Base-by-base conservation (phyloP, 2,329 filamentous ascomycete species). In the Gaeumannomyces tritici region DNA sequence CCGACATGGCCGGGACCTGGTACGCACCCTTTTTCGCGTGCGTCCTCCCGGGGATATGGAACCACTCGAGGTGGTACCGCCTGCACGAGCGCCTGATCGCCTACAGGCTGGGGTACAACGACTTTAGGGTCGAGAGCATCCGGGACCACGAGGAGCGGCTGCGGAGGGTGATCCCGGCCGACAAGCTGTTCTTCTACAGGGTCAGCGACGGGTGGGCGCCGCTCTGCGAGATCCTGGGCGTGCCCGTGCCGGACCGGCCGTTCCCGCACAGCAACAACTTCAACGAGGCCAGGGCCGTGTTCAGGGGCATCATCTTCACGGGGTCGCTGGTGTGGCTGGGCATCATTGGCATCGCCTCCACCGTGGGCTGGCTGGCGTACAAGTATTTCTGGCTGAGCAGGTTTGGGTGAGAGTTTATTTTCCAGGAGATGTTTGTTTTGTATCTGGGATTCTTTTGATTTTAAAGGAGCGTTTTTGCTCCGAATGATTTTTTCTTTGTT, bases 161-260 rank as follows among this genome's bases (percentile, higher is more conserved):
- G 59, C 66, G 71, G 28, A 65, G 68, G 28, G 69, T 71, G 13
- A 72, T 75, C 6, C 73, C 73, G 3, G 64, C 67, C 5, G 72
- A 71, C 61, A 72, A 71, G 65, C 65, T 75, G 3, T 71, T 71
- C 65, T 74, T 70, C 65, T 74, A 74, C 63, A 66, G 73, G 35
- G 71, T 74, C 35, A 71, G 69, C 64, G 68, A 74, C 28, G 72
- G 72, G 12, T 74, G 72, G 72, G 72, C 69, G 59, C 72, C 72
- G 7, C 65, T 74, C 33, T 74, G 72, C 66, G 69, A 69, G 62
- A 73, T 73, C 60, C 68, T 74, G 51, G 65, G 70, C 63, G 67
- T 73, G n/a, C 71, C 72, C 8, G 63, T 73, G 33, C 71, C 73
- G 3, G 69, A 74, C 60, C 61, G 65, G 24, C 72, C 71, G 26